Conservation (phyloP, 345 rosid species). For the Hibiscus tridactylites region DNA sequence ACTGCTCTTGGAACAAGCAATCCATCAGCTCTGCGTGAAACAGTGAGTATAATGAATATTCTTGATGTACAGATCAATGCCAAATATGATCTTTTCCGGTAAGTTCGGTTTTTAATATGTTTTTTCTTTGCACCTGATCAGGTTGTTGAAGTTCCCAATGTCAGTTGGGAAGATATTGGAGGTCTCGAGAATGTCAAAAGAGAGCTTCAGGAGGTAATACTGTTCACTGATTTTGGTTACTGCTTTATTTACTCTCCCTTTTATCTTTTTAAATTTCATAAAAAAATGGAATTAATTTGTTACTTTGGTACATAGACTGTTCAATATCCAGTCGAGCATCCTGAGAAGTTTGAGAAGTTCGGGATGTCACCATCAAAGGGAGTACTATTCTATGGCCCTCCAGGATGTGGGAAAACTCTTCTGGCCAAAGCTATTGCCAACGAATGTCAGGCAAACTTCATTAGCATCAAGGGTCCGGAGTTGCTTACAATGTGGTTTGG, state of each 20-base stretch:
- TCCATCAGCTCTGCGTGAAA: slow-evolving; percentile 84
- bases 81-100: neutral
- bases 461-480: slow-evolving; percentile 91
- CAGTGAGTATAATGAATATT: slow-evolving; percentile 35
- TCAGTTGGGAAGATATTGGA: slow-evolving; percentile 84
- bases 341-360: slow-evolving; percentile 92
- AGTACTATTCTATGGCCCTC: slow-evolving; percentile 96
- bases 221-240: neutral
- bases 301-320: slow-evolving; percentile 52
- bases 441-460: slow-evolving; percentile 95
- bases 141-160: slow-evolving; percentile 97
- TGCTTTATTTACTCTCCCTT: slow-evolving; percentile 10
- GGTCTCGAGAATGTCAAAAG: slow-evolving; percentile 92
- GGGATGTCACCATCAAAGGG: slow-evolving; percentile 99
- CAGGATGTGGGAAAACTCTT: slow-evolving; percentile 95
- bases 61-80: neutral
- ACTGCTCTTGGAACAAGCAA: slow-evolving; percentile 86
- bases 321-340: slow-evolving; percentile 98
- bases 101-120: slow-evolving; percentile 1
- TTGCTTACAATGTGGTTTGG: slow-evolving; percentile 99
- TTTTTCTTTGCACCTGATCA: slow-evolving; percentile 13
- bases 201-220: slow-evolving; percentile 86
- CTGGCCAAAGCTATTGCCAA: slow-evolving; percentile 95
- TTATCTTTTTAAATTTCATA: neutral
- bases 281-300: neutral